Evolutionary conservation across 768 basidiomycete species (phyloP), one percentile per base, ranked within the genome.

Genomic region (Lactarius pseudohatsudake): DNA sequence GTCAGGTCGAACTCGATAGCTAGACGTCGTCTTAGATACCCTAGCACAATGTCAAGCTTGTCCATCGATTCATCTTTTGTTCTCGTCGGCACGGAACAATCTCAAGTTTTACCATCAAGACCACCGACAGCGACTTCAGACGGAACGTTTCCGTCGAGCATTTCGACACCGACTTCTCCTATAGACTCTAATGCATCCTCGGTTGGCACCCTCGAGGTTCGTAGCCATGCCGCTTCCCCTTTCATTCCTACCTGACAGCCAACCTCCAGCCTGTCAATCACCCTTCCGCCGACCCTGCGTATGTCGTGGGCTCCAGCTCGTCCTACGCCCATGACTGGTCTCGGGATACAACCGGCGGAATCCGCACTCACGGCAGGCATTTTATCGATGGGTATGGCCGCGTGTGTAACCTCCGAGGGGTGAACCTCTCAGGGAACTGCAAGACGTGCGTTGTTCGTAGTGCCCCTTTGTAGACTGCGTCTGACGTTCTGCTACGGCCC

Each of bases 251-350:
- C 16, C 40, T 55, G 18, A 62, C 40, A 45, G 26, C 22, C 30
- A n/a, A 28, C 47, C 16, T 59, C 56, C 62, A 66, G 73, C 40
- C 59, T 10, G 61, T 26, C 38, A 67, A 74, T 0, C 85, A 88
- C 72, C 82, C 86, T n/a, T 87, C 87, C 2, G 66, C 74, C 50
- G 69, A 77, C 28, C 65, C 74, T 15, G 72, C 74, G 4, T 87
- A 88, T 68, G 67, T 59, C 5, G 81, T 84, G 4, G 86, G 86
- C 4, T 80, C 80, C 9, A 69, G 72, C 10, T 56, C 76, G 0
- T 82, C 86, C 2, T 90, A 84, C 67, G 90, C 89, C 0, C 91
- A 92, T 69, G 86, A 90, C 72, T 94, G 89, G 91, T 88, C 86
- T 11, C 70, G 63, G 16, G 65, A 74, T 36, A 84, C 80, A 28